A percentile compares a stretch with the other conserved stretches of the same genome.
phyloP scores from a whole-genome alignment of 345 rosid species.

The Litchi chinensis region DNA sequence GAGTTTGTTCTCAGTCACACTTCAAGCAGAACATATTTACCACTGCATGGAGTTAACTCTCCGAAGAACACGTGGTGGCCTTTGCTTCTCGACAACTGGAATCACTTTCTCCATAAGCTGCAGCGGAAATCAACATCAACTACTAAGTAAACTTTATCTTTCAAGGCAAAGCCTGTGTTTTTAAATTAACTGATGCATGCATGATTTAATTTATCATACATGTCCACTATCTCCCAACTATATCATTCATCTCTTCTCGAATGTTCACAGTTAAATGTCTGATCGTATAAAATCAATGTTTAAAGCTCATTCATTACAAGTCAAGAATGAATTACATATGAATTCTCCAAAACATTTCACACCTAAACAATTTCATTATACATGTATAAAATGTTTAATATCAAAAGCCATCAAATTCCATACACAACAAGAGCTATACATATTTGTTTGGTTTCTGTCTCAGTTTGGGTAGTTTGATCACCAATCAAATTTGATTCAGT shows the following conservation, averaged over 20 bases:
- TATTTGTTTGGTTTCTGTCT: no score
- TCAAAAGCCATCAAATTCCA: background rate
- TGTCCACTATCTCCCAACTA: background rate
- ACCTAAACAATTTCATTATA: no score
- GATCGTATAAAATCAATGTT: background rate
- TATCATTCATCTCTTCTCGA: background rate
- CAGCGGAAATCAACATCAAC: conserved; percentile 18
- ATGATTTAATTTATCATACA: background rate
- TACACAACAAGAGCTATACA: no score
- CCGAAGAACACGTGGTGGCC: conserved; percentile 47
- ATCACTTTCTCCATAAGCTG: conserved; percentile 81
- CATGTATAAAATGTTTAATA: no score
- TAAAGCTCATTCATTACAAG: background rate
- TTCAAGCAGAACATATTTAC: conserved; percentile 34
- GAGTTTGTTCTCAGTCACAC: conserved; percentile 16
- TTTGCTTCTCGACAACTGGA: conserved; percentile 67
- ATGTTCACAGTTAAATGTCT: background rate
- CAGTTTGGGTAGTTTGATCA: background rate
- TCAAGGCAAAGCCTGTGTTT: background rate
- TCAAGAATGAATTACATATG: background rate
- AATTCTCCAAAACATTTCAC: no score
- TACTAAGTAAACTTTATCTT: background rate
- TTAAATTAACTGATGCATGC: background rate
- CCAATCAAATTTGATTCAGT: background rate
- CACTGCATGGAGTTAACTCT: conserved; percentile 70